Evolutionary conservation across 306 rosid species (phyloP), one percentile per base, ranked within the genome.

Genomic region (Fagus sylvatica): DNA sequence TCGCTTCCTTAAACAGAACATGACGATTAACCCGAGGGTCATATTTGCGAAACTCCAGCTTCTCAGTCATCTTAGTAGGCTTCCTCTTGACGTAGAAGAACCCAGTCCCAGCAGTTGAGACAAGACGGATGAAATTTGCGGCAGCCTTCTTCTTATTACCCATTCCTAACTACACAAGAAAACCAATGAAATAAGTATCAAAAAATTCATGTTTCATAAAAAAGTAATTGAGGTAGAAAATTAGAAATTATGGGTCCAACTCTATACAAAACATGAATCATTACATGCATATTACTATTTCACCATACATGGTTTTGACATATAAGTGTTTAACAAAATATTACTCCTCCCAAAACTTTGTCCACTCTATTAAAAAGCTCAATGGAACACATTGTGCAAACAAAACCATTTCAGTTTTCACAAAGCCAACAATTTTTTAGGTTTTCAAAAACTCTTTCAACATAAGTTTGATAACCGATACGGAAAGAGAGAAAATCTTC

Each of bases 51-150:
- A 94, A 92, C 87, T 94, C 97, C 13, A 94, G 98, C 87, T 92
- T 92, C 86, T 91, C 98, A 7, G 87, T 85, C 37, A 90, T 74
- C 79, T 80, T 88, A 30, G 97, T 87, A 15, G 98, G 97, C 81
- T 94, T 94, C 82, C 90, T 90, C 93, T 94, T 94, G 16, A 94
- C 97, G 68, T 94, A 90, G 87, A 94, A 94, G 87, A 94, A 94
- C 46, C 98, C 97, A 55, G 97, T 94, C 46, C 97, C 97, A 13
- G 97, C 97, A 79, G 97, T 94, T 34, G 97, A 94, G 19, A 94
- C 93, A 40, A 94, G 94, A 61, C 92, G 85, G 19, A 94, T 84
- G 84, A 94, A 92, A 84, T 87, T 53, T 48, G 96, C 91, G 78
- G 96, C 92, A 83, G 97, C 97, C 84, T 90, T 92, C 86, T 92